Base-by-base conservation (phyloP, 2,329 filamentous ascomycete genomes). In the Xylariaceae sp. region DNA sequence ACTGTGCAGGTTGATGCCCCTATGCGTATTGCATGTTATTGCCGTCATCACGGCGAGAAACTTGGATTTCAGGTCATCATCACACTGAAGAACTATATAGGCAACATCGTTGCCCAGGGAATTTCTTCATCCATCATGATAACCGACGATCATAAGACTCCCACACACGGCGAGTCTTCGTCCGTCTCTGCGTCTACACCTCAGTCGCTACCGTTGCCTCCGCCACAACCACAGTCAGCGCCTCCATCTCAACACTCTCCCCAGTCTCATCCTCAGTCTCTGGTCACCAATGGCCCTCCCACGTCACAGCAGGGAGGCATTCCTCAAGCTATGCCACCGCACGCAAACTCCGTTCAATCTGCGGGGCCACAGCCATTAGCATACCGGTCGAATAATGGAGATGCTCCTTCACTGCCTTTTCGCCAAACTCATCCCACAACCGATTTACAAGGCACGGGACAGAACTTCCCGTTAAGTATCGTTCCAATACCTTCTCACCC, bases 1-100 rank as follows among this genome's bases (percentile, higher is more conserved):
- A 82, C 86, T 5, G 84, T 89, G 75, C 86, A 90, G 66, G 85
- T 95, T 27, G 86, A 91, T 62, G 84, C 89, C 2, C 91, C 90
- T 0, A 96, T 97, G 91, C 86, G 92, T 7, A 96, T 99, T 65
- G 90, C 91, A 29, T 99, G 92, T 70, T 99, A 97, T 72, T 97
- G 92, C 72, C 85, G 92, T 26, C 92, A 99, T 68, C 92, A 97
- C 64, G 85, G 87, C 56, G 94, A 97, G 73, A 97, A 97, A 74
- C 77, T 87, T 62, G 92, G 92, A 1, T 99, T 96, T 72, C 78
- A 81, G 60, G 91, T 97, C 64, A 95, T 99, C 60, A 95, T 97
- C 72, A 97, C 92, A 1, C 79, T 99, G 66, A 95, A 91, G 68
- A 89, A 96, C 71, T 83, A 83, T 66, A 75, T 83, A 60, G 88